These are phyloP conservation scores for Naganishia liquefaciens DNA, from an alignment of 1,284 basidiomycete genomes.

Conservation along the genomic window DNA sequence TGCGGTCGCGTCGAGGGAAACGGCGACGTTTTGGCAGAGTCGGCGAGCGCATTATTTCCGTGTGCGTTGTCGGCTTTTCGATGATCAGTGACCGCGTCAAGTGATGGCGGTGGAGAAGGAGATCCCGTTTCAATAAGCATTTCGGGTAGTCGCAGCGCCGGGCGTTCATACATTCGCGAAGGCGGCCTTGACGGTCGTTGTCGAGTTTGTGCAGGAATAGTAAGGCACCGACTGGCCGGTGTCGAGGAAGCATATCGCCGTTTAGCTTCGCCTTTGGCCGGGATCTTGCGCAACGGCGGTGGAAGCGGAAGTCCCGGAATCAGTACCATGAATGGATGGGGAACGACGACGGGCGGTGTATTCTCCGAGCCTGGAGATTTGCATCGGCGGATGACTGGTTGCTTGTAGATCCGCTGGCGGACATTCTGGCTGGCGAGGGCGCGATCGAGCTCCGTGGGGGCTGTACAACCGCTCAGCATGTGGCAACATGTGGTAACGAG, in stretches of 20 bases:
- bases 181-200: too few species aligned
- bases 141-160: too few species aligned
- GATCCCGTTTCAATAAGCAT: too few species aligned
- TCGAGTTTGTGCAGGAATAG: too few species aligned
- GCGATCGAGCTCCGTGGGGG: not conserved
- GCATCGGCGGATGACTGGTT: constrained; percentile 4
- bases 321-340: not conserved
- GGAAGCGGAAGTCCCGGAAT: not conserved
- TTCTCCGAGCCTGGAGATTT: not conserved
- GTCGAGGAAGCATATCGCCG: constrained; percentile 13
- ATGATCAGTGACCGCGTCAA: too few species aligned
- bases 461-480: not conserved
- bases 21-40: not conserved
- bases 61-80: too few species aligned
- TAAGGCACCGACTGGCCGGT: constrained; percentile 13
- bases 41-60: too few species aligned
- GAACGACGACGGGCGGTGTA: not conserved
- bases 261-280: constrained; percentile 3
- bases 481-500: not conserved
- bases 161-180: too few species aligned
- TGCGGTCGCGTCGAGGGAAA: not conserved
- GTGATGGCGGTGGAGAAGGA: too few species aligned
- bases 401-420: constrained; percentile 3
- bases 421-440: constrained; percentile 18
- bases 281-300: constrained; percentile 7